Evolutionary conservation across 495 filamentous ascomycete genomes (phyloP), one percentile per base, ranked within the genome.

Genomic region (Annulohypoxylon moriforme): DNA sequence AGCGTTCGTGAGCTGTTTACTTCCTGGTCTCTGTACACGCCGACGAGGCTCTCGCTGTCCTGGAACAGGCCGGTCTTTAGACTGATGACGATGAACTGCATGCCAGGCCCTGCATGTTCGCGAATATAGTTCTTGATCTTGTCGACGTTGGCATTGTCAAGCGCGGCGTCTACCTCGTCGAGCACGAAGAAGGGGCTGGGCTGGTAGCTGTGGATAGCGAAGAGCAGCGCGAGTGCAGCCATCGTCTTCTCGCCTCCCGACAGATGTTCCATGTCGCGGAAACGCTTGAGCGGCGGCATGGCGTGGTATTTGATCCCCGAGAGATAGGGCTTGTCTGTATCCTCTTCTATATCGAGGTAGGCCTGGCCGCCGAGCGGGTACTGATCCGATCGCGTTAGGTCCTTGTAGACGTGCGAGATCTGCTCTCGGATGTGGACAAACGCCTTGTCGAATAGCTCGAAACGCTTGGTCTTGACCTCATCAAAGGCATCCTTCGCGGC

Each of bases 161-260:
- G 90, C 24, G 96, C 96, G 25, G 96, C 96, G 76, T 99, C 96
- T 31, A 99, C 94, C 80, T 99, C 96, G 80, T 99, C 96, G 25
- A 99, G 89, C 57, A 99, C 96, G 80, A 98, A 99, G 84, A 99
- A 98, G 2, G 96, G 96, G 25, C 86, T 90, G 1, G 96, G 96
- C 79, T 97, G 93, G 83, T 94, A 98, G 33, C 89, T 92, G 82
- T 98, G 96, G 65, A 99, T 93, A 22, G 96, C 95, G 75, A 99
- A 98, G 6, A 99, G 88, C 59, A 99, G 85, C 18, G 96, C 96
- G 22, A 99, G 86, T 42, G 96, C 96, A 1, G 96, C 96, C 91
- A 99, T 99, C 13, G 96, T 98, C 87, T 98, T 98, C 83, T 99
- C 96, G 60, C 96, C 96, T 70, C 96, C 96, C 10, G 93, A 97